Conservation (phyloP, 108 stramenopile genomes). For the Pseudonitzschia delicatissima region DNA sequence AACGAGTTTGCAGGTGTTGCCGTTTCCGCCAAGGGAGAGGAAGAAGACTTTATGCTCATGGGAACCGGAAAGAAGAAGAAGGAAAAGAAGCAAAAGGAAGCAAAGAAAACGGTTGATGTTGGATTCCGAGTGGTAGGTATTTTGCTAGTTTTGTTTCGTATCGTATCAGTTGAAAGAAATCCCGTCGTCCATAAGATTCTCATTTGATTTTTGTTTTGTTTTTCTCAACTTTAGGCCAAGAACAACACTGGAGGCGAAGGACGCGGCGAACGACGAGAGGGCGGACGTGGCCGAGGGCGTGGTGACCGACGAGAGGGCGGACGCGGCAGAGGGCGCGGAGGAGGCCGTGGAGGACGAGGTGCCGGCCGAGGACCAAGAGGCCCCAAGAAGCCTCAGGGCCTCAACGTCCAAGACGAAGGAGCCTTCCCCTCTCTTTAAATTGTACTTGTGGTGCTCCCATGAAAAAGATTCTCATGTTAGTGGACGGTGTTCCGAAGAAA, state of each 20-base stretch:
- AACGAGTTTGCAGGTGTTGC: conserved; percentile 57
- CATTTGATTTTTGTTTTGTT: not conserved
- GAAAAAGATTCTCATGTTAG: no score
- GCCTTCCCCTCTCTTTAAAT: conserved; percentile 75
- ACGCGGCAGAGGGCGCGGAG: conserved; percentile 37
- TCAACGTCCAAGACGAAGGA: conserved; percentile 59
- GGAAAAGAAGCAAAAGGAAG: conserved; percentile 52
- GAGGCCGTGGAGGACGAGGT: conserved; percentile 38
- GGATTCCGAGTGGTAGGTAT: conserved; percentile 60
- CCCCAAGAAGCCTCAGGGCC: conserved; percentile 30
- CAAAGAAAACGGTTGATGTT: conserved; percentile 65
- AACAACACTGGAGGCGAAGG: conserved; percentile 37
- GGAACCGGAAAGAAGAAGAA: conserved; percentile 71
- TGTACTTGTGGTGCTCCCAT: no score
- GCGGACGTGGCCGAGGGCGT: conserved; percentile 43
- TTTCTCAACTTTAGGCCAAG: conserved; percentile 21
- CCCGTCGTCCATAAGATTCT: not conserved
- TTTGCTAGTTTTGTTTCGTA: not conserved
- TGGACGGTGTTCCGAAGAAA: no score
- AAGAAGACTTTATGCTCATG: conserved; percentile 79
- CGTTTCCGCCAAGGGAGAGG: conserved; percentile 36
- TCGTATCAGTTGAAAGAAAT: not conserved
- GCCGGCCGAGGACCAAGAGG: conserved; percentile 41
- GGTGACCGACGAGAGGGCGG: conserved; percentile 39
- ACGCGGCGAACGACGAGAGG: conserved; percentile 38